Evolutionary conservation across 2,329 filamentous ascomycete species (phyloP).

Genomic region (Cytospora leucostoma): DNA sequence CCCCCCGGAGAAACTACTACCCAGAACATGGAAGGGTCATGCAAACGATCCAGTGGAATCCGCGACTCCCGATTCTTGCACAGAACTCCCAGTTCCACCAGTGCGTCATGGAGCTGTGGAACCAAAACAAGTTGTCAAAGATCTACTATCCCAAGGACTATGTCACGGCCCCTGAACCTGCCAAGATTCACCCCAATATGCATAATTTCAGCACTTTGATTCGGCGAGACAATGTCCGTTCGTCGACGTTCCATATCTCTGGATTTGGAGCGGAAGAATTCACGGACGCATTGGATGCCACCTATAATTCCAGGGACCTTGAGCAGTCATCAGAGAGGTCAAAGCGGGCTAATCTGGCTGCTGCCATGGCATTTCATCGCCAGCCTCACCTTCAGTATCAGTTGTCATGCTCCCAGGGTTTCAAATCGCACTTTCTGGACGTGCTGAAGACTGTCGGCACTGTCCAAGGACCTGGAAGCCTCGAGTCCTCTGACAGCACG

Average conservation of each 20-base stretch:
- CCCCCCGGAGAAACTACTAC: constrained; percentile 48
- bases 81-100: constrained; percentile 48
- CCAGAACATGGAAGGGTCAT: constrained; percentile 44
- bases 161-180: not conserved
- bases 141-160: constrained; percentile 36
- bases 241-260: constrained; percentile 40
- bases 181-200: not conserved
- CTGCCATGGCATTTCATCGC: not conserved
- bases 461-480: not conserved
- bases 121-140: constrained; percentile 34
- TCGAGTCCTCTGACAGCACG: not conserved
- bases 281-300: constrained; percentile 13
- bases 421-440: not conserved
- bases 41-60: constrained; percentile 49
- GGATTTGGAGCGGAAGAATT: constrained; percentile 35
- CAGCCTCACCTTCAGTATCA: not conserved
- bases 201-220: constrained; percentile 16
- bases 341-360: not conserved
- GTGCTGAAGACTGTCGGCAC: not conserved
- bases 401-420: too few species aligned
- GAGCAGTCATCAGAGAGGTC: not conserved
- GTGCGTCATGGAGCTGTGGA: constrained; percentile 40
- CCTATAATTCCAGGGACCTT: constrained; percentile 25
- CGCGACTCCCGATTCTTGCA: constrained; percentile 41
- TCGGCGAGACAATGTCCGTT: constrained; percentile 38